phyloP scores from a whole-genome alignment of 352 stramenopile species.

The Globisporangium cystogenes region DNA sequence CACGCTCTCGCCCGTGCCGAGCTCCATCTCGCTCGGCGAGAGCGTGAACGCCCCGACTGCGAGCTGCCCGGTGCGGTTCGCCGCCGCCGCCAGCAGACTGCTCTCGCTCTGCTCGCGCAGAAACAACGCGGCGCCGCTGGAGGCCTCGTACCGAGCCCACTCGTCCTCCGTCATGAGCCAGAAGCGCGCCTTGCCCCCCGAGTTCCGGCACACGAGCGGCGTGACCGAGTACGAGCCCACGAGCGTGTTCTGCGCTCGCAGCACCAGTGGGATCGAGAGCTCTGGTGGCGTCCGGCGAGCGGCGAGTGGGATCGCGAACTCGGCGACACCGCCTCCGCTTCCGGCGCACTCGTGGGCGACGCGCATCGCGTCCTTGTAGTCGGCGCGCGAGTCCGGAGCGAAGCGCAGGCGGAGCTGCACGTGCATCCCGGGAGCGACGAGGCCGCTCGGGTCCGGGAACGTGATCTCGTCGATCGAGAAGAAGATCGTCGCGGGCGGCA shows the following conservation, averaged over 20 bases:
- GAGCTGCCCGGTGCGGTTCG: not conserved
- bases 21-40: conserved; percentile 47
- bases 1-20: conserved; percentile 34
- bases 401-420: conserved; percentile 58
- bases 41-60: conserved; percentile 46
- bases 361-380: conserved; percentile 62
- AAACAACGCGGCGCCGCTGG: conserved; percentile 6
- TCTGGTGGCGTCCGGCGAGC: conserved; percentile 50
- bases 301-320: conserved; percentile 38
- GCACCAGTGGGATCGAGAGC: conserved; percentile 55
- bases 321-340: not conserved
- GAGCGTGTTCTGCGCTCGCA: conserved; percentile 53
- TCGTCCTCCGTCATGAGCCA: conserved; percentile 61
- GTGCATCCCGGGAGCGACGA: conserved; percentile 70
- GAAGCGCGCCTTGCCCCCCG: conserved; percentile 54
- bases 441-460: conserved; percentile 46
- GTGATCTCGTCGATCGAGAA: conserved; percentile 53
- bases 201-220: conserved; percentile 46
- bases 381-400: conserved; percentile 59
- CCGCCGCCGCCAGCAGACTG: not conserved
- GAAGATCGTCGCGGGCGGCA: conserved; percentile 53
- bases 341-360: conserved; percentile 43
- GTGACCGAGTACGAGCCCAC: conserved; percentile 50
- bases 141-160: conserved; percentile 35
- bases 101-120: conserved; percentile 1